Evolutionary conservation across 257 asterid genomes (phyloP).

Genomic region (Solanum medicagineum): DNA sequence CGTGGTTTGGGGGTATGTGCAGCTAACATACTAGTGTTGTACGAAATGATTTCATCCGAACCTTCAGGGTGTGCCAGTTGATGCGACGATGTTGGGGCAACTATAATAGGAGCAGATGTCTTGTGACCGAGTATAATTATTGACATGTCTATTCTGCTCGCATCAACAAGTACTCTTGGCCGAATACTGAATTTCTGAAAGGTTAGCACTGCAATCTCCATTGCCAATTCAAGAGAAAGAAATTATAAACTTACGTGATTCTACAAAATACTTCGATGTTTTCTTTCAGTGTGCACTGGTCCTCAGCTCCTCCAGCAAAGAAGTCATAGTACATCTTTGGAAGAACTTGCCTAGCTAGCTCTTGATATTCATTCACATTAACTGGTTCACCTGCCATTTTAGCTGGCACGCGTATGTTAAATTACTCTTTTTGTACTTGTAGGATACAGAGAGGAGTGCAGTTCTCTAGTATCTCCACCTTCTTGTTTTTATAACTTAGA

Average conservation of each 20-base stretch:
- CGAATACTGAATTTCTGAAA: conserved; percentile 18
- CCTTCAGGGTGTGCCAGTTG: conserved; percentile 52
- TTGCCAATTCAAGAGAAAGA: background rate
- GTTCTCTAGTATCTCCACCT: background rate
- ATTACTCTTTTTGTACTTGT: background rate
- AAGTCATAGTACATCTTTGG: conserved; percentile 60
- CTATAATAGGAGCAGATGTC: conserved; percentile 40
- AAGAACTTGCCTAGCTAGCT: conserved; percentile 47
- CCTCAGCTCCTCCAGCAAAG: conserved; percentile 58
- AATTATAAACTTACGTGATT: conserved; percentile 20
- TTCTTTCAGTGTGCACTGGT: conserved; percentile 39
- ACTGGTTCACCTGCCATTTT: conserved; percentile 37
- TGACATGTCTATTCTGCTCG: conserved; percentile 38
- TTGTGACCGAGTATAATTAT: conserved; percentile 35
- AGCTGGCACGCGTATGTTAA: background rate
- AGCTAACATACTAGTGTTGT: background rate
- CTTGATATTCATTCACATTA: conserved; percentile 36
- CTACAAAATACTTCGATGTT: conserved; percentile 41
- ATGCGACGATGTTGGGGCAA: conserved; percentile 47
- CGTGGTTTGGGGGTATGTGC: background rate
- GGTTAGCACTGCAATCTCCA: background rate
- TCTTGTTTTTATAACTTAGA: background rate
- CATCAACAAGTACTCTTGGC: conserved; percentile 48
- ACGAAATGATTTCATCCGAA: background rate
- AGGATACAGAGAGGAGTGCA: background rate